phyloP scores from a whole-genome alignment of 2,329 filamentous ascomycete species.

The Neonectria punicea region DNA sequence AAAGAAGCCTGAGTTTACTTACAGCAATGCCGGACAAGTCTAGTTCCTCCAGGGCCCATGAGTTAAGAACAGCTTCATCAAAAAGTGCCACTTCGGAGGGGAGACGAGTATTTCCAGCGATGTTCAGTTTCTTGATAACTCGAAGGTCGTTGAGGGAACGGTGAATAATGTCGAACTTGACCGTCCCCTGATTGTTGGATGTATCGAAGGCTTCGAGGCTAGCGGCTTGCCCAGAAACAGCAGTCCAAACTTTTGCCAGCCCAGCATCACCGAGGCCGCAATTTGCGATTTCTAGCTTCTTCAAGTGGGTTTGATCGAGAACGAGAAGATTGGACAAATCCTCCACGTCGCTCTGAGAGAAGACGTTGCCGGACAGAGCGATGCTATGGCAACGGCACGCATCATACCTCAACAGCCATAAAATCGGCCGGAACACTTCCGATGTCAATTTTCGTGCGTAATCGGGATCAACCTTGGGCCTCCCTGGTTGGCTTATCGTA shows the following conservation, averaged over 20 bases:
- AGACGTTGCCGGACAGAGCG: slow-evolving; percentile 59
- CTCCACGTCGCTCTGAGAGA: slow-evolving; percentile 59
- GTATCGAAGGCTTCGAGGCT: slow-evolving; percentile 61
- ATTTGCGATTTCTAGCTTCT: slow-evolving; percentile 60
- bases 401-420: slow-evolving; percentile 60
- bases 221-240: slow-evolving; percentile 56
- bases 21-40: slow-evolving; percentile 66
- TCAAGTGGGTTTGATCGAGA: slow-evolving; percentile 53
- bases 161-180: slow-evolving; percentile 59
- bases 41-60: slow-evolving; percentile 63
- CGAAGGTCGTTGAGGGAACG: slow-evolving; percentile 56
- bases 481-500: slow-evolving; percentile 34
- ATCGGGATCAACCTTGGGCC: slow-evolving; percentile 35
- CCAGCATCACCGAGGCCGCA: slow-evolving; percentile 63
- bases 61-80: slow-evolving; percentile 54
- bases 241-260: slow-evolving; percentile 59
- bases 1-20: slow-evolving; percentile 25
- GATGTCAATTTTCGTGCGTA: slow-evolving; percentile 43
- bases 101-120: slow-evolving; percentile 62
- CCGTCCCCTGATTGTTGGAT: slow-evolving; percentile 63
- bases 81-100: slow-evolving; percentile 58
- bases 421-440: slow-evolving; percentile 60
- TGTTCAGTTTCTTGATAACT: slow-evolving; percentile 59
- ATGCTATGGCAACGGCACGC: slow-evolving; percentile 63
- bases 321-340: slow-evolving; percentile 54